Evolutionary conservation across 2,329 filamentous ascomycete species (phyloP), one percentile per base, ranked within the genome.

Genomic region (Colletotrichum eremochloae): DNA sequence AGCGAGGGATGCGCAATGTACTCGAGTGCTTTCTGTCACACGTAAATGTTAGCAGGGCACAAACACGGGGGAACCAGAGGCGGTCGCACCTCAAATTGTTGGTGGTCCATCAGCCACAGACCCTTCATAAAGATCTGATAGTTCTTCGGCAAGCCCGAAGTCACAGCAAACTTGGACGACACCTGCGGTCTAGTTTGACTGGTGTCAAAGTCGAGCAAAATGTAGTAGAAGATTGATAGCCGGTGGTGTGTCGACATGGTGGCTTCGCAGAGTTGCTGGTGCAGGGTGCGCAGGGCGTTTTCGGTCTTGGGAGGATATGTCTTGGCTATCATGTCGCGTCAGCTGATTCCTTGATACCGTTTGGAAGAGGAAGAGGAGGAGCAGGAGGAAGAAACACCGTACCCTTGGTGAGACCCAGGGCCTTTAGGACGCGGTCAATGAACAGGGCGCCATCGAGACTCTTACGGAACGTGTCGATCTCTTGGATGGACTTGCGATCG

Each of bases 101-200:
- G 84, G 55, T 89, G 88, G 78, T 97, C 94, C 80, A 97, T 85
- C 76, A 93, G 86, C 93, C 94, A 97, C 12, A 97, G 83, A 0
- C 94, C 94, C 76, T 93, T 91, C 82, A 96, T 94, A 76, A 95
- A 93, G 57, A 93, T 90, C 81, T 91, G 90, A 80, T 96, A 97
- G 75, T 92, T 94, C 67, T 87, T 86, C 1, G 94, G 93, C 63
- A 97, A 86, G 74, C 91, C 90, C 6, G 90, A 90, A 33, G 83
- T 83, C 53, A 83, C 81, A 20, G 91, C 90, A 76, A 96, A 94
- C 1, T 79, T 74, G 29, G 86, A 85, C 2, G 90, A 85, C 8
- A 84, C 77, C 46, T 88, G 85, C 24, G 86, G 81, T 4, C 86
- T 85, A 29, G 86, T 85, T 63, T 87, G 85, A 38, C 84, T 81